Evolutionary conservation across 1,284 basidiomycete species (phyloP).

Genomic region (Flammula alnicola): DNA sequence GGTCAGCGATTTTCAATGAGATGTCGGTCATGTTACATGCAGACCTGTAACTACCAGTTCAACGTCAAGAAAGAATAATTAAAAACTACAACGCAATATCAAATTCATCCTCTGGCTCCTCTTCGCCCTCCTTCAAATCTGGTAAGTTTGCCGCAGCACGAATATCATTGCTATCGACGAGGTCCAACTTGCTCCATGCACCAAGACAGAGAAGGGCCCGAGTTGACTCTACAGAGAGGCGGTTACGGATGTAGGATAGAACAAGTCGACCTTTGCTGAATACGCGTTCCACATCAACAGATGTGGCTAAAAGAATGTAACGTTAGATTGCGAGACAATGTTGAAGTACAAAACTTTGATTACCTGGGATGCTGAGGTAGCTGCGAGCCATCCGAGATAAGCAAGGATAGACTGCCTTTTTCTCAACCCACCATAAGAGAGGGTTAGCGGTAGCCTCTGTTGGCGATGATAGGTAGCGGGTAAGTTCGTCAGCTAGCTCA

Average conservation of each 20-base stretch:
- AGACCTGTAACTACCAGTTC: too few relatives aligned
- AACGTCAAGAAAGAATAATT: too few relatives aligned
- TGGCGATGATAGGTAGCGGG: conserved; percentile 24
- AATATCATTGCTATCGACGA: conserved; percentile 32
- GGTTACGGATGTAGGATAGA: conserved; percentile 33
- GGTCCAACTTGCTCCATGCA: conserved; percentile 30
- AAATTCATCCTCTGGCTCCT: not conserved
- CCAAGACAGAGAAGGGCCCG: conserved; percentile 36
- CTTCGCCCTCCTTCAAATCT: not conserved
- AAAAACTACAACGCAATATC: not conserved
- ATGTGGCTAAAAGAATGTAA: conserved; percentile 21
- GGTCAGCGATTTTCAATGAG: too few relatives aligned
- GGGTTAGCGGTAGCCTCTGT: conserved; percentile 22
- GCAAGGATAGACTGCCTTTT: conserved; percentile 23
- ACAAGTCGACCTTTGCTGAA: conserved; percentile 36
- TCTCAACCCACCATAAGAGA: conserved; percentile 35
- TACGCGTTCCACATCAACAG: conserved; percentile 35
- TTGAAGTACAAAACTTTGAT: not conserved
- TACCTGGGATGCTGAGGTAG: conserved; percentile 21
- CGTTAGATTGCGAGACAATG: not conserved
- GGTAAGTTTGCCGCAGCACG: not conserved
- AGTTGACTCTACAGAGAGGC: conserved; percentile 31
- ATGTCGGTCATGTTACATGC: too few relatives aligned
- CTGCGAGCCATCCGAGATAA: conserved; percentile 26
- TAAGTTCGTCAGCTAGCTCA: conserved; percentile 24